phyloP scores from a whole-genome alignment of 306 rosid genomes.

The Arachis stenosperma region DNA sequence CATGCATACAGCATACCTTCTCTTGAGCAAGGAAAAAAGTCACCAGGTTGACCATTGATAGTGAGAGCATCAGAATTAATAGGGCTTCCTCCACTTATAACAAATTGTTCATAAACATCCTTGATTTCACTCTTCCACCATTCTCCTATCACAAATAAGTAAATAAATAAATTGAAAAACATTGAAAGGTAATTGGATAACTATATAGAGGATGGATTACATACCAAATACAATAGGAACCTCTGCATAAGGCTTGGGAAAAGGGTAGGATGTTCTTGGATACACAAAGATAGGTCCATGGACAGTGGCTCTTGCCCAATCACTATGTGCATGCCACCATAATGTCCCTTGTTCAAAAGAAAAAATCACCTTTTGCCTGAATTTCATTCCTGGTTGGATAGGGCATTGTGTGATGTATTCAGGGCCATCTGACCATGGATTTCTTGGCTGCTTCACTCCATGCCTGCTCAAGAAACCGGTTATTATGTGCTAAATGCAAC shows the following conservation, averaged over 20 bases:
- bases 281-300: conserved; percentile 54
- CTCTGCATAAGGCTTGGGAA: conserved; percentile 51
- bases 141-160: conserved; percentile 44
- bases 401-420: conserved; percentile 62
- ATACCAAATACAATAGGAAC: conserved; percentile 56
- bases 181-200: not conserved
- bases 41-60: conserved; percentile 56
- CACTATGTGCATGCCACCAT: conserved; percentile 83
- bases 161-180: not conserved
- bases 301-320: conserved; percentile 66
- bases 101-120: conserved; percentile 36
- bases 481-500: not conserved
- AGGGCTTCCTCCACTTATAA: conserved; percentile 48
- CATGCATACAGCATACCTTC: conserved; percentile 40
- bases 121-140: conserved; percentile 71
- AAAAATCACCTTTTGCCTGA: conserved; percentile 47
- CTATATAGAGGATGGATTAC: not conserved
- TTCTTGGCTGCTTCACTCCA: conserved; percentile 52
- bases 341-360: conserved; percentile 60
- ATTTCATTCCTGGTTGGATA: conserved; percentile 47
- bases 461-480: conserved; percentile 43
- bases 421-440: conserved; percentile 70
- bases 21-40: conserved; percentile 46
- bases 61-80: conserved; percentile 46
- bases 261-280: conserved; percentile 54